Evolutionary conservation across 2,329 filamentous ascomycete species (phyloP).

Genomic region (Trichoderma asperellum): DNA sequence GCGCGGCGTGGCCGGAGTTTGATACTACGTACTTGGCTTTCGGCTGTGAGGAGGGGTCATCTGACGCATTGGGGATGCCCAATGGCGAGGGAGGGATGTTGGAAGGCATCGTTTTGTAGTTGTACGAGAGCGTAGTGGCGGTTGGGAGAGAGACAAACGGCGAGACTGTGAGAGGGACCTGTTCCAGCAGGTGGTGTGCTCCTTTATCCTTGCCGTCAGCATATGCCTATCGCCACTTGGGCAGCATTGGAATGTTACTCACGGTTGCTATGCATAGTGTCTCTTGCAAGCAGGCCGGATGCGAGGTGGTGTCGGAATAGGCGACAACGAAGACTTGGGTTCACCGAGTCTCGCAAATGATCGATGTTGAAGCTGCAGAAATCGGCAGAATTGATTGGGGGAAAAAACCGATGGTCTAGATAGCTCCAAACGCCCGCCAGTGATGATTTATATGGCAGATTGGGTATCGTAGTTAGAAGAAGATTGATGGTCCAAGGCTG

Average conservation of each 20-base stretch:
- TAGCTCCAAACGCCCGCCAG: neutral
- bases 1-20: conserved; percentile 76
- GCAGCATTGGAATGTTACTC: conserved; percentile 28
- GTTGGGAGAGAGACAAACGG: conserved; percentile 91
- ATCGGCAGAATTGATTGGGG: neutral
- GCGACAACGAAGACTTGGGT: neutral
- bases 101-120: conserved; percentile 87
- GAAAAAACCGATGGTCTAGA: neutral
- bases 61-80: conserved; percentile 44
- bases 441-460: neutral
- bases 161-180: conserved; percentile 90
- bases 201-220: conserved; percentile 50
- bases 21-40: conserved; percentile 77
- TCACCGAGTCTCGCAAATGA: neutral
- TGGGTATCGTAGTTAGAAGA: neutral
- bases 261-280: conserved; percentile 44
- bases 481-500: neutral
- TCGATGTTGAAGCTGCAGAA: neutral
- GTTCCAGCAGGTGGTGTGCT: conserved; percentile 84
- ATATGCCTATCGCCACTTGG: too few relatives aligned
- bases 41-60: conserved; percentile 42
- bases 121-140: conserved; percentile 90
- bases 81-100: conserved; percentile 66
- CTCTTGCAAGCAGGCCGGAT: neutral
- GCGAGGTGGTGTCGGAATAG: neutral